phyloP scores from a whole-genome alignment of 371 early-diverging fungal species.

The Rhizomucor pusillus region DNA sequence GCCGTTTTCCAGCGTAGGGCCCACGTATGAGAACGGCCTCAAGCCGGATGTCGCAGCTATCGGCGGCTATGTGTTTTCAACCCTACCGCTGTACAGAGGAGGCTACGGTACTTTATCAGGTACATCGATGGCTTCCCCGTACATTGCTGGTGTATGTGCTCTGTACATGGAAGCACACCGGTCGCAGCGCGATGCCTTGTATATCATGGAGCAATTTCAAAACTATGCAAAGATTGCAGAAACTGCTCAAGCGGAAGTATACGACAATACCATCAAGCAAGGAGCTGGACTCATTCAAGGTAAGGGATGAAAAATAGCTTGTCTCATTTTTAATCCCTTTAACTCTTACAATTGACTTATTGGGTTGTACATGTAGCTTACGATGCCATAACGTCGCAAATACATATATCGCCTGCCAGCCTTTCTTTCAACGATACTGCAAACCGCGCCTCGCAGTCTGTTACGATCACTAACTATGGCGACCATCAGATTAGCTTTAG shows the following conservation, averaged over 20 bases:
- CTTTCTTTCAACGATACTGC: conserved; percentile 72
- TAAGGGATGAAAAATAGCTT: conserved; percentile 7
- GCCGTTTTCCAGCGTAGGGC: conserved; percentile 39
- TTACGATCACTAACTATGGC: conserved; percentile 58
- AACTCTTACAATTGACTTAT: background rate
- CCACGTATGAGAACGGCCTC: conserved; percentile 23
- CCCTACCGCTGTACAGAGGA: conserved; percentile 31
- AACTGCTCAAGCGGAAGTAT: conserved; percentile 10
- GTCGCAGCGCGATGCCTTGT: conserved; percentile 3
- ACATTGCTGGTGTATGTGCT: conserved; percentile 62
- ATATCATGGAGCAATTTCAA: conserved; percentile 24
- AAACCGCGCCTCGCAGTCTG: conserved; percentile 9
- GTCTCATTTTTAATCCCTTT: no score
- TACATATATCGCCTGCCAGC: conserved; percentile 60
- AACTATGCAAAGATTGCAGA: conserved; percentile 42
- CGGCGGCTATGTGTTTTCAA: conserved; percentile 71
- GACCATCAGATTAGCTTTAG: conserved; percentile 11
- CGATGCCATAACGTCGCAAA: conserved; percentile 53
- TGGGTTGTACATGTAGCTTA: conserved; percentile 23
- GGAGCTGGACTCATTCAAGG: conserved; percentile 79
- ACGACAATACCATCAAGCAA: conserved; percentile 50
- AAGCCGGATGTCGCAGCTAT: conserved; percentile 58
- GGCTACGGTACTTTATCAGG: conserved; percentile 62
- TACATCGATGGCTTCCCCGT: conserved; percentile 64
- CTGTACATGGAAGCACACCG: conserved; percentile 45